phyloP scores from a whole-genome alignment of 2,329 filamentous ascomycete genomes.

The Calonectria ilicicola region DNA sequence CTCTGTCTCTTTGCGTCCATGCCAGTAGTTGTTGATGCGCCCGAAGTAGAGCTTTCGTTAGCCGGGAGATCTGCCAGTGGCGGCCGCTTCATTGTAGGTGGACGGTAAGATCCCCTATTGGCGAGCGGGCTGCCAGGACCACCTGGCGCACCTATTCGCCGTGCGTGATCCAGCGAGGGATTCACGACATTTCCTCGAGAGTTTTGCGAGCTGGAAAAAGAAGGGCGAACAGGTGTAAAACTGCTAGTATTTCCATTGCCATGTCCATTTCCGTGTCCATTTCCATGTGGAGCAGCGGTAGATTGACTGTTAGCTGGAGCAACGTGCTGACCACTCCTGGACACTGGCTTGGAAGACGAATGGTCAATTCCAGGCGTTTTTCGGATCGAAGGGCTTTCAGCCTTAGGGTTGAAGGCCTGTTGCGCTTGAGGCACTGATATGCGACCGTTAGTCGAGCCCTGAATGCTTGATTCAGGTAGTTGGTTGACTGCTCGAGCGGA shows the following conservation, averaged over 20 bases:
- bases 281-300: conserved; percentile 31
- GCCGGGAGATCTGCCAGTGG: conserved; percentile 64
- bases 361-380: conserved; percentile 92
- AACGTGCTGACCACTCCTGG: conserved; percentile 66
- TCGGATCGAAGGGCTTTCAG: conserved; percentile 86
- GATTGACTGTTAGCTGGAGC: conserved; percentile 52
- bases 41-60: conserved; percentile 51
- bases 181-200: conserved; percentile 60
- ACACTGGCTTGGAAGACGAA: conserved; percentile 78
- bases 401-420: conserved; percentile 77
- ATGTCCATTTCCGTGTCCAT: too few relatives aligned
- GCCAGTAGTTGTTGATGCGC: conserved; percentile 39
- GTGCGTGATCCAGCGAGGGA: conserved; percentile 64
- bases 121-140: conserved; percentile 66
- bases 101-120: conserved; percentile 70
- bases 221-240: conserved; percentile 48
- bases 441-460: conserved; percentile 53
- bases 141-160: conserved; percentile 70
- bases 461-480: conserved; percentile 58
- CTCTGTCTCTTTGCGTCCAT: conserved; percentile 66
- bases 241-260: conserved; percentile 37
- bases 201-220: conserved; percentile 40
- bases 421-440: conserved; percentile 57
- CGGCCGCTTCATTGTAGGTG: conserved; percentile 69
- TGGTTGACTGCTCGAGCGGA: conserved; percentile 75